Conservation (phyloP, 179 eudicot species). For the Pouteria campechiana region DNA sequence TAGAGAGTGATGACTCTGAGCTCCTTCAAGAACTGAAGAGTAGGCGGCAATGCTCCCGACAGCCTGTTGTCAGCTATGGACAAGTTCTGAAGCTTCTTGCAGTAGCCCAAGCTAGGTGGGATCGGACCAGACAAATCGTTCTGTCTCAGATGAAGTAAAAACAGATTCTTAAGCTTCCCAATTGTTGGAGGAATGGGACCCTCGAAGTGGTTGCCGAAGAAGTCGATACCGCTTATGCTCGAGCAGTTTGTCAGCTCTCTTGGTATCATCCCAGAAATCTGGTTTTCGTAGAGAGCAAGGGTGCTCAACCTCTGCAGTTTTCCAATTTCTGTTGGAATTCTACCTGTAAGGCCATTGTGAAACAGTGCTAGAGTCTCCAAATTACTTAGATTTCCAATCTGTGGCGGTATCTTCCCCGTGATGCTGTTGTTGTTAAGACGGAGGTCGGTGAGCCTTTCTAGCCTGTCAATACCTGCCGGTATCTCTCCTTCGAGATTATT, state of each 20-base stretch:
- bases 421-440: conserved; percentile 80
- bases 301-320: conserved; percentile 40
- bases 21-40: conserved; percentile 50
- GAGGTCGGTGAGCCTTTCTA: conserved; percentile 62
- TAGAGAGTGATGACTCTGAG: conserved; percentile 62
- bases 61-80: conserved; percentile 66
- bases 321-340: conserved; percentile 57
- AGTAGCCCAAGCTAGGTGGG: conserved; percentile 65
- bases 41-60: conserved; percentile 57
- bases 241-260: conserved; percentile 64
- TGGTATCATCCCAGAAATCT: conserved; percentile 62
- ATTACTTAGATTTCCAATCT: conserved; percentile 65
- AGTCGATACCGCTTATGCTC: conserved; percentile 53
- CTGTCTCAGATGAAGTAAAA: conserved; percentile 69
- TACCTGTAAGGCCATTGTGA: conserved; percentile 55
- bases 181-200: conserved; percentile 63
- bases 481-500: conserved; percentile 47
- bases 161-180: conserved; percentile 57
- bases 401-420: conserved; percentile 46
- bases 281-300: conserved; percentile 75
- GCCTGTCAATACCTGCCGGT: conserved; percentile 40
- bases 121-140: conserved; percentile 61
- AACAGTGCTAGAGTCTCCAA: conserved; percentile 41
- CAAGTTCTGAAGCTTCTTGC: conserved; percentile 52
- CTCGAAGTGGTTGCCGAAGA: conserved; percentile 62